Evolutionary conservation across 805 yeast species (phyloP).

Genomic region (Kluyveromyces aestuarii): DNA sequence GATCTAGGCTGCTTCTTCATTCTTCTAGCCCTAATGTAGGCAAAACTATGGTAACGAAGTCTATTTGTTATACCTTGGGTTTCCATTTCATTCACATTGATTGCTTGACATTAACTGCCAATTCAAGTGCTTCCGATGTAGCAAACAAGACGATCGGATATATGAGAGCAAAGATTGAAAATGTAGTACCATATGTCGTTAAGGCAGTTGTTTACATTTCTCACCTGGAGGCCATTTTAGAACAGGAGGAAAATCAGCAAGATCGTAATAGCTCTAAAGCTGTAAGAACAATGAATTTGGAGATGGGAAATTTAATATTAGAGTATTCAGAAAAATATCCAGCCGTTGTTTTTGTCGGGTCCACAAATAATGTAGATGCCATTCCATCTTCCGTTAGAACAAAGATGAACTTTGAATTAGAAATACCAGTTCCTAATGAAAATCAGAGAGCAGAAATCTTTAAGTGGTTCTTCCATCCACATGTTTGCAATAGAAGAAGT

Average conservation of each 20-base stretch:
- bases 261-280: conserved; percentile 29
- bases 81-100: conserved; percentile 60
- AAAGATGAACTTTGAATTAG: conserved; percentile 66
- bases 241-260: conserved; percentile 53
- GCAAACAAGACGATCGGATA: conserved; percentile 74
- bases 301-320: conserved; percentile 46
- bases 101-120: conserved; percentile 37
- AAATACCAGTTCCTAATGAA: conserved; percentile 71
- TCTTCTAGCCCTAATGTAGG: conserved; percentile 76
- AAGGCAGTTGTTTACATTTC: conserved; percentile 48
- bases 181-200: conserved; percentile 37
- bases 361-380: conserved; percentile 59
- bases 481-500: conserved; percentile 16
- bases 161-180: conserved; percentile 67
- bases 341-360: conserved; percentile 48
- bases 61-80: conserved; percentile 51
- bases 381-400: conserved; percentile 59
- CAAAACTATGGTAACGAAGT: conserved; percentile 53
- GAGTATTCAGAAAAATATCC: conserved; percentile 36
- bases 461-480: conserved; percentile 34
- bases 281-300: conserved; percentile 32
- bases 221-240: conserved; percentile 72
- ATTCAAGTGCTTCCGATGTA: conserved; percentile 56
- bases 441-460: conserved; percentile 61
- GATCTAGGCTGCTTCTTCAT: conserved; percentile 55